phyloP scores from a whole-genome alignment of 331 rosid species.

The Prunus yedoensis region DNA sequence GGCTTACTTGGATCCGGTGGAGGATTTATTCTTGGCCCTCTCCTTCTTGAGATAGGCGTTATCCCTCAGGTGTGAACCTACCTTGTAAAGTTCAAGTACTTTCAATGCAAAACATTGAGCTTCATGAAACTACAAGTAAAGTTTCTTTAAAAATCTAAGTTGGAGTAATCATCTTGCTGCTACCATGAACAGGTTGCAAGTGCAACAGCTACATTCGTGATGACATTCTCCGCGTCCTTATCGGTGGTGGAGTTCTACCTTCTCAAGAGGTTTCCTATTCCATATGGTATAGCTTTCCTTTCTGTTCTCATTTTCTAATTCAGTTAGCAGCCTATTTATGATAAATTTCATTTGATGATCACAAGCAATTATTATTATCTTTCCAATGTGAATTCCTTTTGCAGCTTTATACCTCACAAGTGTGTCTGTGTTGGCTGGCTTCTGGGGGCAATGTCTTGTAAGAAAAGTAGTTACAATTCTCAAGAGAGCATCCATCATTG shows the following conservation, averaged over 20 bases:
- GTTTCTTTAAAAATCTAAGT: neutral
- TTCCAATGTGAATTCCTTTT: too few species aligned
- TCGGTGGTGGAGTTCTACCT: slow-evolving; percentile 92
- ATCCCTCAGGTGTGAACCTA: slow-evolving; percentile 72
- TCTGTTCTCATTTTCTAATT: too few species aligned
- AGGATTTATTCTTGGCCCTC: slow-evolving; percentile 90
- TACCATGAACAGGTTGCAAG: slow-evolving; percentile 70
- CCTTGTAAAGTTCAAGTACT: neutral
- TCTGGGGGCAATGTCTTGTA: too few species aligned
- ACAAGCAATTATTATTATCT: too few species aligned
- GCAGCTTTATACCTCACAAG: too few species aligned
- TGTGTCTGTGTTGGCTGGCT: too few species aligned
- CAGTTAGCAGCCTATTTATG: too few species aligned
- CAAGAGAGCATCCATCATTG: too few species aligned
- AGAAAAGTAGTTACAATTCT: too few species aligned
- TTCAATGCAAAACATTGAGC: neutral
- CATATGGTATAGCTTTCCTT: slow-evolving; percentile 70
- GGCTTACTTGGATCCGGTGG: slow-evolving; percentile 95
- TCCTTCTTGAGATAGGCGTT: slow-evolving; percentile 88
- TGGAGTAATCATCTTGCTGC: neutral
- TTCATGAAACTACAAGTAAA: neutral
- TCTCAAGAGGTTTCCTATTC: slow-evolving; percentile 86
- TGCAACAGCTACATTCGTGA: slow-evolving; percentile 92
- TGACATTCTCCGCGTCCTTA: slow-evolving; percentile 87
- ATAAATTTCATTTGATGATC: too few species aligned